A percentile compares a stretch with the other conserved stretches of the same genome.
phyloP scores from a whole-genome alignment of 345 rosid species.

The Excoecaria cochinchinensis region DNA sequence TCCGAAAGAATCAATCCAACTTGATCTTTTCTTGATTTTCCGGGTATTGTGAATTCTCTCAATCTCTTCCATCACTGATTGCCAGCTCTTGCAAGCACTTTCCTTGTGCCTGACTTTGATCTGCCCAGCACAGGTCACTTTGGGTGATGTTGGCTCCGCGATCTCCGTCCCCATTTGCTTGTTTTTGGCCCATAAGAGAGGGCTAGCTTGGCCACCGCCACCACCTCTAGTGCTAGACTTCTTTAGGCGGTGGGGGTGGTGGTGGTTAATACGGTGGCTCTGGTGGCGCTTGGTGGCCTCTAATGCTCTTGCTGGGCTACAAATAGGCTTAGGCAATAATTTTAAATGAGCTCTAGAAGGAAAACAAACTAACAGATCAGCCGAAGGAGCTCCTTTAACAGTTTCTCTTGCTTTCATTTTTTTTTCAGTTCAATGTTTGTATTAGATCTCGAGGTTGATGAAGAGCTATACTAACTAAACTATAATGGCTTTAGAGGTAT shows the following conservation, averaged over 20 bases:
- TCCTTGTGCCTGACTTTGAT: slow-evolving; percentile 74
- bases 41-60: slow-evolving; percentile 44
- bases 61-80: slow-evolving; percentile 61
- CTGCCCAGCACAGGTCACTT: slow-evolving; percentile 92
- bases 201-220: slow-evolving; percentile 42
- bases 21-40: slow-evolving; percentile 34
- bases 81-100: slow-evolving; percentile 67
- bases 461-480: neutral
- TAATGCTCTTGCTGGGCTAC: slow-evolving; percentile 64
- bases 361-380: slow-evolving; percentile 81
- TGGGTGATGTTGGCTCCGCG: slow-evolving; percentile 82
- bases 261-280: too few species aligned
- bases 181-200: slow-evolving; percentile 62
- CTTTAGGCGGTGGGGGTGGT: slow-evolving; percentile 33
- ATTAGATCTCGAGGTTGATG: slow-evolving; percentile 21
- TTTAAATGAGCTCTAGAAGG: slow-evolving; percentile 72
- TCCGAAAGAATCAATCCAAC: slow-evolving; percentile 57
- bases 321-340: slow-evolving; percentile 65
- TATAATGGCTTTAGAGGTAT: slow-evolving; percentile 17
- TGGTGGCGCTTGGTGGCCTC: slow-evolving; percentile 45
- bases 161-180: slow-evolving; percentile 52
- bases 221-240: slow-evolving; percentile 34
- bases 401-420: slow-evolving; percentile 73
- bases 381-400: slow-evolving; percentile 52
- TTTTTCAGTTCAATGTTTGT: slow-evolving; percentile 1